phyloP scores from a whole-genome alignment of 192 early-diverging fungal species.

The Lunasporangiospora selenospora region DNA sequence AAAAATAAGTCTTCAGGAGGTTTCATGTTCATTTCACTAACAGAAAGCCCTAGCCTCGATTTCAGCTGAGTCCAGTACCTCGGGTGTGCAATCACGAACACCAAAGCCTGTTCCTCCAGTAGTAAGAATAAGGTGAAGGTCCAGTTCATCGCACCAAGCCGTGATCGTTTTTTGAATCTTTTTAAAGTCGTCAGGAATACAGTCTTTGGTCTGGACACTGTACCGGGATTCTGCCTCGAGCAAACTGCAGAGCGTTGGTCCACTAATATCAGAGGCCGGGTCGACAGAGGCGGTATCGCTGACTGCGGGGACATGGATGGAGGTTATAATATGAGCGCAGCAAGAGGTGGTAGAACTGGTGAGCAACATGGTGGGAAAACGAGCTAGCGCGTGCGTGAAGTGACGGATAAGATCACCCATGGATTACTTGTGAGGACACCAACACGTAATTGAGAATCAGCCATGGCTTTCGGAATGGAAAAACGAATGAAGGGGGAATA shows the following conservation, averaged over 20 bases:
- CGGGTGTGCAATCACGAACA: constrained; percentile 85
- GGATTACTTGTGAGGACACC: constrained; percentile 48
- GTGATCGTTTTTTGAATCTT: constrained; percentile 57
- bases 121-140: constrained; percentile 75
- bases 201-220: constrained; percentile 32
- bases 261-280: constrained; percentile 64
- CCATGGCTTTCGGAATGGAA: neutral
- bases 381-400: neutral
- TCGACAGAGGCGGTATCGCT: constrained; percentile 70
- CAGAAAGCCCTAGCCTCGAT: neutral
- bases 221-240: constrained; percentile 47
- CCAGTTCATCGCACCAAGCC: constrained; percentile 54
- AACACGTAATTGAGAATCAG: constrained; percentile 19
- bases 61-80: constrained; percentile 54
- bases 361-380: too few relatives aligned
- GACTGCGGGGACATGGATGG: constrained; percentile 30
- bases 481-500: neutral
- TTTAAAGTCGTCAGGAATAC: constrained; percentile 63
- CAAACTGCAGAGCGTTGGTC: constrained; percentile 59
- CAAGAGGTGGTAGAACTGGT: neutral
- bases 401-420: too few relatives aligned
- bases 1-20: neutral
- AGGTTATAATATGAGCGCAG: neutral
- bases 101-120: constrained; percentile 96
- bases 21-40: neutral